Base-by-base conservation (phyloP, 2,329 filamentous ascomycete species). In the Pseudogymnoascus sp. region DNA sequence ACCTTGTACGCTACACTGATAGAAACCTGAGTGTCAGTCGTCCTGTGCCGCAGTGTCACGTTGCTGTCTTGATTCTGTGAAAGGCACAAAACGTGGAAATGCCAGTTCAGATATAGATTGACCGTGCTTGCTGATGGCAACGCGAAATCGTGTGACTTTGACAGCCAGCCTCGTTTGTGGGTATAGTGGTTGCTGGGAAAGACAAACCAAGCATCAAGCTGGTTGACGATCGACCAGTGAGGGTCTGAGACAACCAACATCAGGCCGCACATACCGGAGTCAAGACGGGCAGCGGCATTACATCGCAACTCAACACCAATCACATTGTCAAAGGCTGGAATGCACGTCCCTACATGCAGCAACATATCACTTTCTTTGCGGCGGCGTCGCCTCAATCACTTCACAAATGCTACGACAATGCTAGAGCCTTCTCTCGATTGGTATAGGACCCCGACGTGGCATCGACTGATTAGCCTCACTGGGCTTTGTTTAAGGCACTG, bases 401-500 rank as follows among this genome's bases (percentile, higher is more conserved):
- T 14, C 28, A 21, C 51, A 34, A 57, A 57, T 57, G 28, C 28
- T 36, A 31, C 14, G 5, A 36, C 28, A 16, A 28, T 31, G 28
- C 11, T n/a, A 34, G n/a, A 34, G 28, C 28, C 28, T 34, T 36
- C 28, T 57, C 48, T 57, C n/a, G 11, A 57, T 57, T 57, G n/a
- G 51, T 57, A 36, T 19, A 19, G n/a, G 28, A 14, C 11, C 28
- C 51, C 23, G n/a, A 57, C 51, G 51, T 57, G 51, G 51, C 51
- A 57, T 57, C 11, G 16, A 7, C 4, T 36, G 51, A 57, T 57
- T 57, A 11, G 51, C 7, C n/a, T 48, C 13, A 13, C 25, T 2
- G 45, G 39, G 74, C 82, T 57, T 16, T 78, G 89, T 57, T 83
- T 82, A 1, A 21, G 28, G 16, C 16, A 34, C 28, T 21, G 51